phyloP scores from a whole-genome alignment of 768 basidiomycete species.

The Termitomyces sp. region DNA sequence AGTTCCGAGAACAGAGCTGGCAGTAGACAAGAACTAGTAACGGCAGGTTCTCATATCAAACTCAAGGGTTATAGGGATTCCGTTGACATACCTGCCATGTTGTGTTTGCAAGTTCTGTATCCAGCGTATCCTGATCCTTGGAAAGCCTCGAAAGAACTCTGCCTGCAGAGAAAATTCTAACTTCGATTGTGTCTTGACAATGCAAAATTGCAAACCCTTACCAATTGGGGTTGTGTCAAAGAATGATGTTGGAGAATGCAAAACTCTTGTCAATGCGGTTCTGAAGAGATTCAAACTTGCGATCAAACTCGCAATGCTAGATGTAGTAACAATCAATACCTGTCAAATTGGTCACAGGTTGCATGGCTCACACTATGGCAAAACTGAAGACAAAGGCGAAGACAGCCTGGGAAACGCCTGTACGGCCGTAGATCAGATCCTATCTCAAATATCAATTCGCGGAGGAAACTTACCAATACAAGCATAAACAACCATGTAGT shows the following conservation, averaged over 20 bases:
- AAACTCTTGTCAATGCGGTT: conserved; percentile 48
- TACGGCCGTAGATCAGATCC: neutral
- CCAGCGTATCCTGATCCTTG: conserved; percentile 60
- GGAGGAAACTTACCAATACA: conserved; percentile 31
- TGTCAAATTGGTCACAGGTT: too few species aligned
- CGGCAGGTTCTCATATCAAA: neutral
- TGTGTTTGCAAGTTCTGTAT: conserved; percentile 43
- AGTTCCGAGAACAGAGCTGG: conserved; percentile 47
- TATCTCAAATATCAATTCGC: neutral
- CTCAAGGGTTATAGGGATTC: neutral
- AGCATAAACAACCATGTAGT: conserved; percentile 66
- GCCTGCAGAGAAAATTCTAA: conserved; percentile 29
- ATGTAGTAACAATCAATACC: neutral
- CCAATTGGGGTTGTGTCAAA: conserved; percentile 74
- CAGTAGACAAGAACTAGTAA: conserved; percentile 36
- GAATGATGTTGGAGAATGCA: conserved; percentile 60
- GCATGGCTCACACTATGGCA: conserved; percentile 41
- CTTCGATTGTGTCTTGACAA: too few species aligned
- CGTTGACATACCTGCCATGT: conserved; percentile 38
- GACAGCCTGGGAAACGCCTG: conserved; percentile 47
- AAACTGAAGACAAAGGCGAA: conserved; percentile 48
- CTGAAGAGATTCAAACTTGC: conserved; percentile 52
- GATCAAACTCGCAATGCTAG: conserved; percentile 31
- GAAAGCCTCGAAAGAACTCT: conserved; percentile 55
- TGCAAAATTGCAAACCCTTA: conserved; percentile 17